Percentiles rank a stretch among this genome's conserved stretches.
Conservation (phyloP, 2,329 filamentous ascomycete species). For the Aspergillus carbonarius region DNA sequence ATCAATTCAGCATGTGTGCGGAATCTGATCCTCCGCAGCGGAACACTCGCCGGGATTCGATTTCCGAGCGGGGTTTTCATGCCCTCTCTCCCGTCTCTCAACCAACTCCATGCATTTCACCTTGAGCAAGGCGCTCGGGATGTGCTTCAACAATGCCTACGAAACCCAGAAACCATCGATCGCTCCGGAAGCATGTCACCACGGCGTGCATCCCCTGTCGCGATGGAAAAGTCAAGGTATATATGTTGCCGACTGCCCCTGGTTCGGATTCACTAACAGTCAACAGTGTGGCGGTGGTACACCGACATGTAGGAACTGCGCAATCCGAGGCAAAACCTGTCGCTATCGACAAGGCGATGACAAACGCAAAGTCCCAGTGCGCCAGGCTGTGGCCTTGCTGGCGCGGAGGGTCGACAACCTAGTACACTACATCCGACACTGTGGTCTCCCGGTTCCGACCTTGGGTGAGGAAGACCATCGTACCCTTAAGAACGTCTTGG, state of each 20-base stretch:
- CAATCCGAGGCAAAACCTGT: slow-evolving; percentile 37
- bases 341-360: slow-evolving; percentile 40
- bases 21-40: too few relatives aligned
- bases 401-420: slow-evolving; percentile 33
- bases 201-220: slow-evolving; percentile 46
- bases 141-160: background rate
- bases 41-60: too few relatives aligned
- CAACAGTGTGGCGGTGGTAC: slow-evolving; percentile 36
- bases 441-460: slow-evolving; percentile 37
- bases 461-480: slow-evolving; percentile 39
- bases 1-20: too few relatives aligned
- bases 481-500: slow-evolving; percentile 36
- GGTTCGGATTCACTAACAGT: background rate
- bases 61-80: too few relatives aligned
- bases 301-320: slow-evolving; percentile 39
- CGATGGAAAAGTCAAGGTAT: slow-evolving; percentile 47
- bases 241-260: background rate
- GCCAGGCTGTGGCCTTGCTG: background rate
- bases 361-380: slow-evolving; percentile 26
- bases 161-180: slow-evolving; percentile 22
- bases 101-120: too few relatives aligned
- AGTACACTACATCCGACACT: slow-evolving; percentile 39
- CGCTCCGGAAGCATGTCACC: slow-evolving; percentile 43
- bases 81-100: too few relatives aligned
- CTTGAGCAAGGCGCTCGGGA: too few relatives aligned